Base-by-base conservation (phyloP, 2,329 filamentous ascomycete genomes). In the Fusarium hostae region DNA sequence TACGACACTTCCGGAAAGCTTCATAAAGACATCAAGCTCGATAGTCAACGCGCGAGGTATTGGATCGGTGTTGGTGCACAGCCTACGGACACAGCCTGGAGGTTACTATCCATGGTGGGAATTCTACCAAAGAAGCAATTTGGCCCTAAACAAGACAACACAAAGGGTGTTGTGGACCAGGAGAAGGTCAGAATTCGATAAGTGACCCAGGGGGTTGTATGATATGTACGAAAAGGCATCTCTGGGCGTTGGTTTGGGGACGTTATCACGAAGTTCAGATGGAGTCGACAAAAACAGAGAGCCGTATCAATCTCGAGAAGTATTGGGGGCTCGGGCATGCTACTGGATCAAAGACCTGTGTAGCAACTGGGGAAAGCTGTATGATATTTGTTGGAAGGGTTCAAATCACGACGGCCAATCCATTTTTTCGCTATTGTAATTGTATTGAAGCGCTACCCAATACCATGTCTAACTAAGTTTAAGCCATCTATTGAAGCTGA, bases 1-100 rank as follows among this genome's bases (percentile, higher is more conserved):
- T 87, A 89, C 76, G 93, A 84, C 77, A 80, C 78, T 73, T 87
- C 87, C n/a, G 89, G 90, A 22, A 89, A 90, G 63, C 88, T 93
- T 61, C 94, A 92, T 85, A 99, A 99, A 83, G 95, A 98, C 75
- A 93, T 99, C 79, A 91, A 94, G 78, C 87, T 99, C 18, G 96
- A 99, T 81, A 85, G 88, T 11, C 85, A 89, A 73, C 87, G 96
- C 66, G 93, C 95, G 63, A 91, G 92, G 81, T 99, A 99, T 85
- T 99, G 96, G 96, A 87, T 99, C 39, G 96, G 96, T 80, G 95
- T 98, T 6, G 96, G 96, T 2, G 96, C 96, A 61, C 96, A 99
- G 84, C 96, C 96, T 13, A 95, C 92, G 70, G 94, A 98, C 75
- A 91, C 93, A 6, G 93, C 92, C 39, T 97, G 95, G 95, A 88